Base-by-base conservation (phyloP, 208 protist genomes). In the Crithidia fasciculata region DNA sequence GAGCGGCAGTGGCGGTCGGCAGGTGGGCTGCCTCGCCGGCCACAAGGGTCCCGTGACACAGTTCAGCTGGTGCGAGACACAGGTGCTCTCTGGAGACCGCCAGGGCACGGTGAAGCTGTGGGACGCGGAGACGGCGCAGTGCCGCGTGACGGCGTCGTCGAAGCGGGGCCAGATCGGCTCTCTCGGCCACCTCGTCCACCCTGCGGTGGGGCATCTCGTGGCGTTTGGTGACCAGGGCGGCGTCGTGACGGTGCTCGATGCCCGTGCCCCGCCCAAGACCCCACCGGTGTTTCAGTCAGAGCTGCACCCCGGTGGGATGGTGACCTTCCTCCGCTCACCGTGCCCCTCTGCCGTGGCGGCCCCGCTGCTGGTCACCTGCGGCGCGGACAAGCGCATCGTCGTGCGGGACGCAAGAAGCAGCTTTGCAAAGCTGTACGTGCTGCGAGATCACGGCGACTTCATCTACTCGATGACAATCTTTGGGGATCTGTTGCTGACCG, bases 401-500 rank as follows among this genome's bases (percentile, higher is more conserved):
- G 83, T 84, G 12, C 75, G 95, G 7, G 93, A 97, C 52, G 82
- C 90, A 0, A 86, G 90, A 28, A 53, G 39, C 13, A 68, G 60
- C 65, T 96, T 91, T 67, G 47, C 50, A 0, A 44, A 68, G 12
- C 59, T 95, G 18, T 81, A 87, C 76, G 65, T n/a, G 9, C 70
- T 93, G 15, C 73, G 78, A 2, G 82, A 92, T 16, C 90, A 97
- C 68, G 54, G 70, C 37, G 91, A 96, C 71, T 95, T 92, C 65
- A 87, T 97, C 64, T 95, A 96, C 60, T 93, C 85, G 4, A 50
- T 95, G 47, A 82, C 93, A 36, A 84, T 86, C 6, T 82, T 92
- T 55, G 89, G 86, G 15, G 61, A 78, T 28, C 59, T 95, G 39
- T 74, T 95, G 18, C 61, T 96, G 16, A 85, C 83, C 4, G 93